Base-by-base conservation (phyloP, 176 grass and related monocot genomes). In the Coix lacrymajobi region DNA sequence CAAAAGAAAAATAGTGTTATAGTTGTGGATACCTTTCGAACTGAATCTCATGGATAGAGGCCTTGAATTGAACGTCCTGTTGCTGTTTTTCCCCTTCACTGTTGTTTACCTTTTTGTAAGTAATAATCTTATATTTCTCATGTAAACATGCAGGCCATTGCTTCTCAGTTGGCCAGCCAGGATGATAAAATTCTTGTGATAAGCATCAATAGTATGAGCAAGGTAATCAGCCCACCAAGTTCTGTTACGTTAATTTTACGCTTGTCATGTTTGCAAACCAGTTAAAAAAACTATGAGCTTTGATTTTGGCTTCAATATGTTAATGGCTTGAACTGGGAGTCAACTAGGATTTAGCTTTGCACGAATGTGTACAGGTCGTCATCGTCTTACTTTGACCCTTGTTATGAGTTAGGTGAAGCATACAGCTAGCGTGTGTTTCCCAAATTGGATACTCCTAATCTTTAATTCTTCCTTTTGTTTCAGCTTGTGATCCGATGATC, bases 101-200 rank as follows among this genome's bases (percentile, higher is more conserved):
- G n/a, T 7, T 3, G 11, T 71, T 45, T 85, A 10, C 40, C 84
- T 9, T 14, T 56, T 32, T 44, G 25, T 38, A 25, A 41, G 2
- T 4, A 79, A n/a, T n/a, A n/a, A 52, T 39, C 69, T 85, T 41
- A 40, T 51, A 16, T 51, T 81, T 54, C 26, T 77, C 36, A 31
- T 82, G 31, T 70, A 62, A 77, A 85, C 57, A 54, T 45, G 26
- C 81, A 98, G 93, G 85, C 84, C 62, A 90, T 95, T 73, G 84
- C 77, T 81, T 90, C 91, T 84, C 85, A 91, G 72, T 85, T 95
- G 83, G 73, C 71, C 60, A 77, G 76, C 24, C 79, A 87, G 16
- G 83, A 98, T 72, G 93, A 98, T 69, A 98, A 93, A 89, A 31
- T 93, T 64, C 91, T 96, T 78, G 89, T 90, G 70, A 63, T 93